Conservation (phyloP, 257 asterid genomes). For the Euphrasia confusa region DNA sequence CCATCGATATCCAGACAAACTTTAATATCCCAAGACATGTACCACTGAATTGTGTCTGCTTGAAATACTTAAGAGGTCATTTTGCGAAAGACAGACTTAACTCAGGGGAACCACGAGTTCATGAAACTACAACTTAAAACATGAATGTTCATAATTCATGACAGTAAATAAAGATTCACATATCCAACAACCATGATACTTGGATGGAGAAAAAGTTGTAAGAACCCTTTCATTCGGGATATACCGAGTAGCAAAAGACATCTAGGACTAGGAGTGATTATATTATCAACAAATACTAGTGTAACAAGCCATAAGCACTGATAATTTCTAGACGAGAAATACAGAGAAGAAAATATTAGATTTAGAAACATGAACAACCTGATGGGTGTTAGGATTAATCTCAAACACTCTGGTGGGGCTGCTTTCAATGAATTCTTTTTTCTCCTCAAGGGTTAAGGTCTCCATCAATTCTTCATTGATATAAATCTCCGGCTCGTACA, state of each 20-base stretch:
- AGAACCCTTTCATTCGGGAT: background rate
- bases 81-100: background rate
- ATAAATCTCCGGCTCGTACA: slow-evolving; percentile 90
- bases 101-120: background rate
- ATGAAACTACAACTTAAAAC: background rate
- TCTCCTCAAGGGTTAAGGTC: slow-evolving; percentile 55
- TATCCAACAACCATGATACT: slow-evolving; percentile 9
- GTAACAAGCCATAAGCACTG: background rate
- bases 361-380: slow-evolving; percentile 39
- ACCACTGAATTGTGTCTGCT: background rate
- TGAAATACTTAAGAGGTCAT: slow-evolving; percentile 13
- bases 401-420: slow-evolving; percentile 91
- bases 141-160: background rate
- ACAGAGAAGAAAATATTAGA: slow-evolving; percentile 10
- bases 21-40: background rate
- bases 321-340: background rate
- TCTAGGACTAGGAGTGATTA: no score
- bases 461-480: slow-evolving; percentile 95
- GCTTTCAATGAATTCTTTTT: slow-evolving; percentile 69
- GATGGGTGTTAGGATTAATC: slow-evolving; percentile 50
- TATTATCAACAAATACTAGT: background rate
- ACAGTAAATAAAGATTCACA: background rate
- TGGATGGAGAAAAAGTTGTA: slow-evolving; percentile 1
- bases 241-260: no score
- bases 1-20: background rate